These are phyloP conservation scores for Rhizodiscina lignyota DNA, from an alignment of 495 filamentous ascomycete genomes.

Conservation along the genomic window DNA sequence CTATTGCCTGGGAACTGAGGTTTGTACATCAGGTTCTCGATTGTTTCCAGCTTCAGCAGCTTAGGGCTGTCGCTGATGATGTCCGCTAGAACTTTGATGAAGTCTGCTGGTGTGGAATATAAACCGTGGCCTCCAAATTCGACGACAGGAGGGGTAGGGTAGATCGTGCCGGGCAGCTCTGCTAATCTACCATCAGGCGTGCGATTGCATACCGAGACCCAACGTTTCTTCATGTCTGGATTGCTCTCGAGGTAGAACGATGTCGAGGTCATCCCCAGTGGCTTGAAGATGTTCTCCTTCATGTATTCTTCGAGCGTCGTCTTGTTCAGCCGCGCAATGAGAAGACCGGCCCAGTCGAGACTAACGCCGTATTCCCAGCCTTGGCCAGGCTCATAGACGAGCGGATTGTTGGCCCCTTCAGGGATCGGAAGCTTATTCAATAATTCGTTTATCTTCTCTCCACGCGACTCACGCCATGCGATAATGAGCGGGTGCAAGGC, in stretches of 20 bases:
- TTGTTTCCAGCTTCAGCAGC: conserved; percentile 3
- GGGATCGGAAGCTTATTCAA: too few species aligned
- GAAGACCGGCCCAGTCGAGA: conserved; percentile 35
- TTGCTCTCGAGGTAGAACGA: conserved; percentile 7
- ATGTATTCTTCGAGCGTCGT: conserved; percentile 10
- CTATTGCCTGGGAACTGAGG: conserved; percentile 5
- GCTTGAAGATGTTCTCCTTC: conserved; percentile 10
- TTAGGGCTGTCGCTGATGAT: conserved; percentile 7
- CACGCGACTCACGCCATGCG: conserved; percentile 5
- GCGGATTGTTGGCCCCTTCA: too few species aligned
- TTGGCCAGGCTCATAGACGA: conserved; percentile 31
- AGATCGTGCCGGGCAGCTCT: conserved; percentile 6
- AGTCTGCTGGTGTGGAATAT: conserved; percentile 6
- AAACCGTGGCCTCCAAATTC: conserved; percentile 8
- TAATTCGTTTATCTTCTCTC: conserved; percentile 1
- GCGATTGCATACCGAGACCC: conserved; percentile 3
- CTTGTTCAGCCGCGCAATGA: conserved; percentile 21
- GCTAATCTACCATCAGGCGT: too few species aligned
- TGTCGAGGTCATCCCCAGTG: conserved; percentile 9
- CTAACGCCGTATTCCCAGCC: conserved; percentile 33
- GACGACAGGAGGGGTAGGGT: not conserved
- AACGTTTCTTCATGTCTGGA: conserved; percentile 5
- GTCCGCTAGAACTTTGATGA: conserved; percentile 9
- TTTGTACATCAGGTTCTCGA: conserved; percentile 7
- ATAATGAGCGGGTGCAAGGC: conserved; percentile 16